Percentiles rank a stretch among this genome's conserved stretches.
Conservation (phyloP, 495 filamentous ascomycete genomes). For the Xylaria grammica region DNA sequence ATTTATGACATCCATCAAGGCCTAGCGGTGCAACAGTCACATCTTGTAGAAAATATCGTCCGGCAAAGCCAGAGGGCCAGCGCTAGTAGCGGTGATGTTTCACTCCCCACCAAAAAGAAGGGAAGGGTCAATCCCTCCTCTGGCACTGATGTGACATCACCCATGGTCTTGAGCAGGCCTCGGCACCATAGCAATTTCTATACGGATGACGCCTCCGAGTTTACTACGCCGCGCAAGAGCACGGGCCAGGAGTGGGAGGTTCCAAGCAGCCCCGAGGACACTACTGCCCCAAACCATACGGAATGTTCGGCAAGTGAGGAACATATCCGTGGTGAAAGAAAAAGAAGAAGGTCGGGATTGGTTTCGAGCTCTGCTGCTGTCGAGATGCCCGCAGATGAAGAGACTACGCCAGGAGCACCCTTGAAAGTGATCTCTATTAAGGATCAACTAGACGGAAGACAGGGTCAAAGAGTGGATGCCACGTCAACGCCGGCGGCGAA, state of each 20-base stretch:
- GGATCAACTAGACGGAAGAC: background rate
- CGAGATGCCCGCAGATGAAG: conserved; percentile 19
- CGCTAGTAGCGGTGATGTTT: conserved; percentile 31
- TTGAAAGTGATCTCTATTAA: background rate
- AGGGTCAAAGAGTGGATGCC: background rate
- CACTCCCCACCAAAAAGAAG: conserved; percentile 29
- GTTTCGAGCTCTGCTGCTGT: conserved; percentile 16
- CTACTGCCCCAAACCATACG: background rate
- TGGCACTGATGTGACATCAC: conserved; percentile 33
- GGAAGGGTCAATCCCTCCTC: conserved; percentile 29
- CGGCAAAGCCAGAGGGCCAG: conserved; percentile 38
- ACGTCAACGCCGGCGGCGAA: conserved; percentile 18
- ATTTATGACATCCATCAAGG: conserved; percentile 33
- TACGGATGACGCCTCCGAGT: conserved; percentile 23
- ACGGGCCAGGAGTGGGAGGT: conserved; percentile 34
- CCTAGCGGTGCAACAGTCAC: conserved; percentile 28
- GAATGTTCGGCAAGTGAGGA: conserved; percentile 21
- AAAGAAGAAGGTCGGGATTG: conserved; percentile 17
- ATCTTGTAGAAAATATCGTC: conserved; percentile 37
- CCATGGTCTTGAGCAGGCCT: conserved; percentile 22
- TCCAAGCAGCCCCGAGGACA: conserved; percentile 33
- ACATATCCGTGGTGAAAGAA: conserved; percentile 28
- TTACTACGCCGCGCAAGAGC: conserved; percentile 35
- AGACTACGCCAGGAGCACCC: conserved; percentile 2
- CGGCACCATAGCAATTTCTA: conserved; percentile 23